Base-by-base conservation (phyloP, 73 alveolate species). In the Breviolum minutum region DNA sequence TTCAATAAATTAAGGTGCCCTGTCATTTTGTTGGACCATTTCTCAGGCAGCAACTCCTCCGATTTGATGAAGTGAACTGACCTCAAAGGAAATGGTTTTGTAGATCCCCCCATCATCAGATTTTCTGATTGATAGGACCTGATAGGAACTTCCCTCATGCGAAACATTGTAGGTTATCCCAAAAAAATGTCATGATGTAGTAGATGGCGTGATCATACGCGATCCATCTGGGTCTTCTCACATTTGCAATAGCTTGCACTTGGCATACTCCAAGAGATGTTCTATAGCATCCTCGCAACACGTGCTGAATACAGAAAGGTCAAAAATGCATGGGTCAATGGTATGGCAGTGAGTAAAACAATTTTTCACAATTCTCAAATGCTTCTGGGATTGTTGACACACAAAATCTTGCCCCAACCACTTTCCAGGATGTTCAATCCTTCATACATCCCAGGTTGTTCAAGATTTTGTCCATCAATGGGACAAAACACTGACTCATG, bases 61-160 rank as follows among this genome's bases (percentile, higher is more conserved):
- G 70, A 40, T 48, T 81, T 81, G 90, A 81, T 40, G 90, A 81
- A 81, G 90, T 81, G 90, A 54, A 81, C 90, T 17, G 90, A 81
- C 90, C 90, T 81, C 19, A 26, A 7, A 10, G 63, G 24, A 12
- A n/a, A n/a, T 9, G 63, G 8, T 68, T 68, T 14, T 22, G 77
- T 17, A 22, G 62, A 26, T 63, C 62, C 26, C 13, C 32, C 32
- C 0, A 8, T 20, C 40, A 71, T 71, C 3, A 8, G 81, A 11
- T 71, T 71, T 11, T n/a, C 32, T 13, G 32, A 22, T 19, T 11
- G 10, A 20, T 13, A 22, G n/a, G 19, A 32, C 48, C n/a, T 32
- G 32, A 71, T 13, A 8, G 10, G 13, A 17, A 7, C 82, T 13
- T 32, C 32, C 10, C n/a, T 8, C n/a, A 17, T 8, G 2, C 7